Percentiles rank a stretch among this genome's conserved stretches.
These are phyloP conservation scores for Sclerotiophoma versabilis DNA, from an alignment of 2,329 filamentous ascomycete genomes.

Conservation along the genomic window DNA sequence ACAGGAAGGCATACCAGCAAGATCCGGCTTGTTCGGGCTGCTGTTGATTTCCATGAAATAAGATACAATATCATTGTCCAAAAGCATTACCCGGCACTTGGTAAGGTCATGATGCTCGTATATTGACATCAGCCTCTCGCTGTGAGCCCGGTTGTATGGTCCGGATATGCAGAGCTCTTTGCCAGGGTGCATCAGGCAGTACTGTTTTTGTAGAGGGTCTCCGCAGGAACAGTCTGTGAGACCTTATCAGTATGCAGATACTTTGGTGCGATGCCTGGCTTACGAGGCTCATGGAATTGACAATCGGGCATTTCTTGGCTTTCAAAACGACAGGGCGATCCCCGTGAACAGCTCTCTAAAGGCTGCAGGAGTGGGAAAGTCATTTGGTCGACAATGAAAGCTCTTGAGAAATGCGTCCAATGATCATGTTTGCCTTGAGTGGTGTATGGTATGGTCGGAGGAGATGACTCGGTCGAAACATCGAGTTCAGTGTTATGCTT, in stretches of 20 bases:
- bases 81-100: slow-evolving; percentile 32
- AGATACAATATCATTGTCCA: slow-evolving; percentile 27
- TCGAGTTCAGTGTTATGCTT: neutral
- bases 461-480: neutral
- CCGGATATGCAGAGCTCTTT: slow-evolving; percentile 17
- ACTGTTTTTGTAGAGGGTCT: slow-evolving; percentile 30
- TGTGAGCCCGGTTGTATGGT: slow-evolving; percentile 31
- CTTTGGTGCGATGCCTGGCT: too few relatives aligned
- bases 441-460: neutral
- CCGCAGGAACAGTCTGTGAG: slow-evolving; percentile 21
- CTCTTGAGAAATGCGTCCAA: slow-evolving; percentile 24
- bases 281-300: slow-evolving; percentile 32
- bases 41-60: slow-evolving; percentile 18
- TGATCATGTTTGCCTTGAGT: slow-evolving; percentile 27
- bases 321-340: slow-evolving; percentile 24
- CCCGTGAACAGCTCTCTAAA: slow-evolving; percentile 11
- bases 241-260: neutral
- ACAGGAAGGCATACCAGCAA: slow-evolving; percentile 16
- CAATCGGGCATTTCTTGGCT: slow-evolving; percentile 25
- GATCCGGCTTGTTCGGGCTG: neutral
- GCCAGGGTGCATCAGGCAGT: slow-evolving; percentile 29
- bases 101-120: slow-evolving; percentile 26
- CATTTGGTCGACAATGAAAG: slow-evolving; percentile 28
- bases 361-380: slow-evolving; percentile 13
- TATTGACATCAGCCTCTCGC: slow-evolving; percentile 24